phyloP scores from a whole-genome alignment of 805 yeast species.

The Metschnikowia baotianmanensis region DNA sequence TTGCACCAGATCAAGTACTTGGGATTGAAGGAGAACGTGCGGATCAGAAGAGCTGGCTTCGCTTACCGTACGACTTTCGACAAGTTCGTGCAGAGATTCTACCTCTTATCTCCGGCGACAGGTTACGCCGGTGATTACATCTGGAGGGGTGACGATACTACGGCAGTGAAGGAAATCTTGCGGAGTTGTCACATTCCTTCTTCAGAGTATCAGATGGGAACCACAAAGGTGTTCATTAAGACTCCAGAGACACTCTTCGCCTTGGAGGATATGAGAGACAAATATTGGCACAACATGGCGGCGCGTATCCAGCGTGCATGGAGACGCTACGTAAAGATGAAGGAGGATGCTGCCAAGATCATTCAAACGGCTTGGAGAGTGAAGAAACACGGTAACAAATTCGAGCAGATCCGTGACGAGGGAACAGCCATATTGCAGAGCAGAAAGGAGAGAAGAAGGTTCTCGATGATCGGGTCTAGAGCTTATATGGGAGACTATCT shows the following conservation, averaged over 20 bases:
- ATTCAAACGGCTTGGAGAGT: slow-evolving; percentile 84
- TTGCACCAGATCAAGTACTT: slow-evolving; percentile 93
- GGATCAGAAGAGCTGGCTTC: slow-evolving; percentile 97
- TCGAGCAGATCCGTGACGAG: slow-evolving; percentile 78
- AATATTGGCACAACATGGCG: slow-evolving; percentile 98
- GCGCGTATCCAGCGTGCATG: slow-evolving; percentile 96
- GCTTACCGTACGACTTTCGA: slow-evolving; percentile 97
- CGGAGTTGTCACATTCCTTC: slow-evolving; percentile 63
- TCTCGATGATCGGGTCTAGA: slow-evolving; percentile 84
- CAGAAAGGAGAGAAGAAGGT: slow-evolving; percentile 84
- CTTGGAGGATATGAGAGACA: slow-evolving; percentile 92
- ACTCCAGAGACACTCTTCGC: slow-evolving; percentile 97
- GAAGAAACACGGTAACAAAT: slow-evolving; percentile 75
- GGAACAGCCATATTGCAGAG: slow-evolving; percentile 71
- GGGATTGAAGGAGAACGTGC: slow-evolving; percentile 94
- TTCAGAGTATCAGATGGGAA: slow-evolving; percentile 87
- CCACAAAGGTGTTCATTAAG: slow-evolving; percentile 88
- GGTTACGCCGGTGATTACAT: slow-evolving; percentile 84
- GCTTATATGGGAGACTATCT: slow-evolving; percentile 94
- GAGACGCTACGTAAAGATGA: slow-evolving; percentile 76
- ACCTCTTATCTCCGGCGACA: slow-evolving; percentile 79
- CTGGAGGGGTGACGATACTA: slow-evolving; percentile 53
- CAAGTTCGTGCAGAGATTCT: slow-evolving; percentile 92
- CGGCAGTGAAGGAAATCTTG: slow-evolving; percentile 52
- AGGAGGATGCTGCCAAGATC: slow-evolving; percentile 80